Evolutionary conservation across 148 eudicot genomes (phyloP), one percentile per base, ranked within the genome.

Genomic region (Rheum nobile): DNA sequence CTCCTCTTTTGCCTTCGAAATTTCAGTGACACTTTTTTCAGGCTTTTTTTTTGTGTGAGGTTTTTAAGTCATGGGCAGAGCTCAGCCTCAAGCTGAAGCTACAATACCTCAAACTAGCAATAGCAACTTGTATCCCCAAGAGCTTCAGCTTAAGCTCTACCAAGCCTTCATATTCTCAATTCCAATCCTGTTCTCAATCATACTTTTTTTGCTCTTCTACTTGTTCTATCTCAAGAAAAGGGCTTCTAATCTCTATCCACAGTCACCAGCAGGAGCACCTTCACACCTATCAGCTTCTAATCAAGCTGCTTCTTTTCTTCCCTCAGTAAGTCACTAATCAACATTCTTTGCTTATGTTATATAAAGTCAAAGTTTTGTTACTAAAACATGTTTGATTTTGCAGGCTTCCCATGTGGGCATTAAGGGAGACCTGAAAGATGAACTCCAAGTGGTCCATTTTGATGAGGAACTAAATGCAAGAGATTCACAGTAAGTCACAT

Each of bases 101-200:
- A 65, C 70, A 31, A 65, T 34, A 16, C 41, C 70, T 65, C 39
- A 16, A 17, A 48, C 39, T 65, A 65, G 7, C 2, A 65, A 65
- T 34, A 65, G 14, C 70, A 65, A 65, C 6, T 31, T 85, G 74
- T 90, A 90, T 39, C 85, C 96, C 24, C 88, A 85, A 79, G 86
- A 84, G 26, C 83, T 92, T 71, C 97, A 92, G 80, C 83, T 88
- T 3, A 88, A 87, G 52, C 83, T 90, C 21, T 92, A 90, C 71
- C 90, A 90, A 55, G 93, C 92, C 44, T 90, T 92, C 71, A 87
- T 92, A 24, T 92, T 92, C 75, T 90, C 96, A 73, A 92, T 92
- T 38, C 96, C 97, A 31, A 90, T 92, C 24, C 80, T 88, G 41
- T 92, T 92, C 77, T 85, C 91, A 55, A 87, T 92, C 76, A 92